These are phyloP conservation scores for Paraleonurus japonicus DNA, from an alignment of 257 asterid species.

Conservation along the genomic window DNA sequence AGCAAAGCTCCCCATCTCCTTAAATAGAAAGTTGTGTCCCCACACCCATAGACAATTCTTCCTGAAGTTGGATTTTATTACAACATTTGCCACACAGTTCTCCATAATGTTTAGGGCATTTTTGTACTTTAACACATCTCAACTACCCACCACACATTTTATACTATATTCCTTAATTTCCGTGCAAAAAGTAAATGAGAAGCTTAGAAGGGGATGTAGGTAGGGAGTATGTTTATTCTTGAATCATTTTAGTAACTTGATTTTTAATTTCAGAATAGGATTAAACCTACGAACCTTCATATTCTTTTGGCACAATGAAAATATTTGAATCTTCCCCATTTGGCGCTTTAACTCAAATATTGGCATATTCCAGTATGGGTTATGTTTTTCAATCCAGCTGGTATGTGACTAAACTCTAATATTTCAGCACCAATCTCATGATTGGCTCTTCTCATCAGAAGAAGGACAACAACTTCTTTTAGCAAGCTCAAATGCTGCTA, in stretches of 20 bases:
- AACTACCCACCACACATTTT: too few relatives aligned
- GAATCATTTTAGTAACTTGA: not conserved
- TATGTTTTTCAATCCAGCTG: conserved; percentile 14
- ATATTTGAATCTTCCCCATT: conserved; percentile 2
- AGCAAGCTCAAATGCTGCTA: conserved; percentile 77
- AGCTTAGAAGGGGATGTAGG: too few relatives aligned
- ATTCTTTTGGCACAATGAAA: not conserved
- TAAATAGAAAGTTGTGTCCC: too few relatives aligned
- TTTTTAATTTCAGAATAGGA: conserved; percentile 9
- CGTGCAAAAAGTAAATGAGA: too few relatives aligned
- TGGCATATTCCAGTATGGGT: not conserved
- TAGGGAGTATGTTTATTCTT: too few relatives aligned
- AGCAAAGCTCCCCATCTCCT: too few relatives aligned
- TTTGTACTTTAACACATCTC: too few relatives aligned
- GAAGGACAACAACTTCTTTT: conserved; percentile 93
- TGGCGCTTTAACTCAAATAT: not conserved
- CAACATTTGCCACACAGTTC: too few relatives aligned
- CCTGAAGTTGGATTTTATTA: too few relatives aligned
- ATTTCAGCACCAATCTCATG: conserved; percentile 82
- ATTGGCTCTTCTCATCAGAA: conserved; percentile 89
- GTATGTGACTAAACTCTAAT: conserved; percentile 40
- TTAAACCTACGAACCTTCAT: not conserved
- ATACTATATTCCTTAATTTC: too few relatives aligned
- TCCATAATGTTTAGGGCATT: too few relatives aligned
- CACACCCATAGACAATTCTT: too few relatives aligned